phyloP scores from a whole-genome alignment of 352 stramenopile species.

The Phytophthora ramorum region DNA sequence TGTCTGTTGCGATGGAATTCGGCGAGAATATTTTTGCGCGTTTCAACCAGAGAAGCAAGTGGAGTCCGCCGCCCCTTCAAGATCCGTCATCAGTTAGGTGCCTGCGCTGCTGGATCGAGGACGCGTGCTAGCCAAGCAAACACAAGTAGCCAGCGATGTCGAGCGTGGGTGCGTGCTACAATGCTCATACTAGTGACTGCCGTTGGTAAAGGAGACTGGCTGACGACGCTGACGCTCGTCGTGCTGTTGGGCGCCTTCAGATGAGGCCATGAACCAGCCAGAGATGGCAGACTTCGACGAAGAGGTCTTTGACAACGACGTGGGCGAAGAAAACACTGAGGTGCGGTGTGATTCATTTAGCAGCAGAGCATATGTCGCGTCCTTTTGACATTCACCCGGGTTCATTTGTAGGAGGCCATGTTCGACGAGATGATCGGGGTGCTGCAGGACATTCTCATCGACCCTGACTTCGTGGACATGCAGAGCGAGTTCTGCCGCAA shows the following conservation, averaged over 20 bases:
- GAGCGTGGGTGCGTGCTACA: constrained; percentile 15
- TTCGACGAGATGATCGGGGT: constrained; percentile 86
- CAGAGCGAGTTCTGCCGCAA: constrained; percentile 81
- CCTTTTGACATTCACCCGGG: neutral
- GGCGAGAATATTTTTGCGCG: neutral
- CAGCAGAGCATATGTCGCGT: neutral
- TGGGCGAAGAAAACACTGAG: constrained; percentile 73
- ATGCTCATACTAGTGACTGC: neutral
- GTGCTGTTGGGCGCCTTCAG: constrained; percentile 11
- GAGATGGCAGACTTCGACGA: constrained; percentile 68
- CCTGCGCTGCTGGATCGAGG: neutral
- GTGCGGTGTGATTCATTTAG: constrained; percentile 11
- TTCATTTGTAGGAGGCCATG: constrained; percentile 49
- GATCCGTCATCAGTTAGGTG: constrained; percentile 10
- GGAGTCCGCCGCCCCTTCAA: constrained; percentile 24
- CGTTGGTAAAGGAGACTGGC: neutral
- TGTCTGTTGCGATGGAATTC: constrained; percentile 8
- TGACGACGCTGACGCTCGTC: neutral
- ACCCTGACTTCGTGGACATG: constrained; percentile 80
- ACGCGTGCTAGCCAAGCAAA: neutral
- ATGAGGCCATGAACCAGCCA: constrained; percentile 46
- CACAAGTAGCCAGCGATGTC: constrained; percentile 24
- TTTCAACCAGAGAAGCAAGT: neutral
- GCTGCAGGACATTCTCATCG: constrained; percentile 81
- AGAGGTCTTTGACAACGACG: constrained; percentile 71